phyloP scores from a whole-genome alignment of 73 alveolate species.

The Breviolum minutum region DNA sequence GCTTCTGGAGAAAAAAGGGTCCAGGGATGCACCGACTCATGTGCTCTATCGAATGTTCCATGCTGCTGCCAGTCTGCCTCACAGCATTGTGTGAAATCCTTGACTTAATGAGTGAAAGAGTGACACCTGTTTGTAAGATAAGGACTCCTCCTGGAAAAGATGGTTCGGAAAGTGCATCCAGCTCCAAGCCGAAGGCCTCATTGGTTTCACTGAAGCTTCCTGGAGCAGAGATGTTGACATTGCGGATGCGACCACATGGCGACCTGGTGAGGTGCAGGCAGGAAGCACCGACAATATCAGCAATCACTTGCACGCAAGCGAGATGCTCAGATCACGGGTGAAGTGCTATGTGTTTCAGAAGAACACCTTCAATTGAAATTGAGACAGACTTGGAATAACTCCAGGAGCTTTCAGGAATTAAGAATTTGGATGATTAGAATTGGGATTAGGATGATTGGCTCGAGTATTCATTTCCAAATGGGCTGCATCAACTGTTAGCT shows the following conservation, averaged over 20 bases:
- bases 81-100: background rate
- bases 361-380: too few relatives aligned
- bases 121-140: background rate
- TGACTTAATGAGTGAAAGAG: background rate
- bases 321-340: background rate
- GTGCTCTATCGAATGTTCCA: background rate
- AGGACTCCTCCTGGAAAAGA: slow-evolving; percentile 64
- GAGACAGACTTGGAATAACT: too few relatives aligned
- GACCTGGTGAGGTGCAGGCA: background rate
- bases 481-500: too few relatives aligned
- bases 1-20: background rate
- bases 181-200: background rate
- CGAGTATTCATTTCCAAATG: too few relatives aligned
- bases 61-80: background rate
- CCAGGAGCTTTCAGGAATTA: background rate
- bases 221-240: too few relatives aligned
- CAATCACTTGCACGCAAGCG: slow-evolving; percentile 63
- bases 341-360: too few relatives aligned
- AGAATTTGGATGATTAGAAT: too few relatives aligned
- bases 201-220: too few relatives aligned
- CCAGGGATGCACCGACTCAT: background rate
- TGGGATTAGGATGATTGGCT: background rate
- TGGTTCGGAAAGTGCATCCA: background rate
- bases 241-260: too few relatives aligned
- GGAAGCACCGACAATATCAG: slow-evolving; percentile 72